Base-by-base conservation (phyloP, 257 asterid species). In the Capsicum chinense region DNA sequence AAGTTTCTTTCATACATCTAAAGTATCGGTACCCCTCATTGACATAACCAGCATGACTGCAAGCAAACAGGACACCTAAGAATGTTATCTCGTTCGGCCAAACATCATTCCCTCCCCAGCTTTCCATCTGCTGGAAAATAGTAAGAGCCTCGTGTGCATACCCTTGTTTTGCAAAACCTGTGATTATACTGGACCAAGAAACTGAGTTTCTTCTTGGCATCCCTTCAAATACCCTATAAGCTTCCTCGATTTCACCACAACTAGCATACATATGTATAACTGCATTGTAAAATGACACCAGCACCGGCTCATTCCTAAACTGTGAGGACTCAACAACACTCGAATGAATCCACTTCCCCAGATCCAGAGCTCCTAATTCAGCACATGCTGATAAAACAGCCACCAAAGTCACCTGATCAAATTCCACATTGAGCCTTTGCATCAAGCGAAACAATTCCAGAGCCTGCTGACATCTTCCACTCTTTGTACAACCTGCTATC, bases 221-320 rank as follows among this genome's bases (percentile, higher is more conserved):
- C 63, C 44, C 83, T 59, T 69, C 84, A 79, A 95, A 95, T 67
- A 95, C 85, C 17, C 64, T 54, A 85, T 78, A 87, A 69, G 97
- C 97, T 69, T 90, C 90, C 57, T 87, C 88, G 6, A 94, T 92
- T 50, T 87, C 95, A 16, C 98, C 97, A 88, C 98, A 95, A 85
- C 95, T 90, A 10, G 98, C 94, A 85, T 91, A 95, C 99, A 94
- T 93, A 81, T 95, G 95, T 71, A 94, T 88, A 86, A 95, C 87
- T 11, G 97, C 89, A 71, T 95, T 95, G 79, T 90, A 57, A 82
- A 95, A 80, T 7, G 93, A 87, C 17, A 90, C 78, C 42, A 85
- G 90, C 84, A 90, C 82, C 0, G 88, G 88, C 79, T 87, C 83
- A 69, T 76, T 90, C 26, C 54, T 50, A 71, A 12, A 48, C 83